Conservation (phyloP, 371 early-diverging fungal species). For the Mortierella sp. region DNA sequence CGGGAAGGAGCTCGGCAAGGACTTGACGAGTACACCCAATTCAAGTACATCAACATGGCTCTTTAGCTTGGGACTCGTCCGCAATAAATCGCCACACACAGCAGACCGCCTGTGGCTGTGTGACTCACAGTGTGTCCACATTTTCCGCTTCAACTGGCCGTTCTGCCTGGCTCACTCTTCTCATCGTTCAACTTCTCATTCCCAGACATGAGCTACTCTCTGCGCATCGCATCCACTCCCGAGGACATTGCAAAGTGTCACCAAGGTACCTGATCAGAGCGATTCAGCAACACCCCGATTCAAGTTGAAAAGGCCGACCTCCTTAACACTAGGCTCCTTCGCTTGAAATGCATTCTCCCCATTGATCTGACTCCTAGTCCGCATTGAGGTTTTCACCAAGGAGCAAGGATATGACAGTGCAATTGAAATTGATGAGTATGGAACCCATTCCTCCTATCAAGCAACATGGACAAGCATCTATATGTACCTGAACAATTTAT, state of each 20-base stretch:
- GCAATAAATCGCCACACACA: too few species aligned
- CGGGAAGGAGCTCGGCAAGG: constrained; percentile 74
- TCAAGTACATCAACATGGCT: constrained; percentile 60
- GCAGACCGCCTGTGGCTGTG: not conserved
- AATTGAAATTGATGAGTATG: constrained; percentile 51
- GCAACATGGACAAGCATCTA: too few species aligned
- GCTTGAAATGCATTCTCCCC: too few species aligned
- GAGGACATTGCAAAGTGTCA: constrained; percentile 42
- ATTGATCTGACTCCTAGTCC: too few species aligned
- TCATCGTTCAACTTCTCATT: not conserved
- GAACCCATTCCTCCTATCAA: not conserved
- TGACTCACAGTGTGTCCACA: constrained; percentile 10
- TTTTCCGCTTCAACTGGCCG: not conserved
- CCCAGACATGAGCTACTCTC: constrained; percentile 18
- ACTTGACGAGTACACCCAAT: constrained; percentile 64
- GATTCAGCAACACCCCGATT: not conserved
- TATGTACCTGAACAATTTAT: too few species aligned
- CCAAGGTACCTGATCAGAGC: constrained; percentile 19
- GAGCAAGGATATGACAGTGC: constrained; percentile 48
- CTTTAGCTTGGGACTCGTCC: too few species aligned
- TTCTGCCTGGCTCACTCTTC: not conserved
- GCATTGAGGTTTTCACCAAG: constrained; percentile 40
- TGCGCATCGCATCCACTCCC: constrained; percentile 35
- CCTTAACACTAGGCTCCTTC: too few species aligned
- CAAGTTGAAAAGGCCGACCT: too few species aligned